Percentiles rank a stretch among this genome's conserved stretches.
phyloP scores from a whole-genome alignment of 1,284 basidiomycete species.

The Austropuccinia psidii region DNA sequence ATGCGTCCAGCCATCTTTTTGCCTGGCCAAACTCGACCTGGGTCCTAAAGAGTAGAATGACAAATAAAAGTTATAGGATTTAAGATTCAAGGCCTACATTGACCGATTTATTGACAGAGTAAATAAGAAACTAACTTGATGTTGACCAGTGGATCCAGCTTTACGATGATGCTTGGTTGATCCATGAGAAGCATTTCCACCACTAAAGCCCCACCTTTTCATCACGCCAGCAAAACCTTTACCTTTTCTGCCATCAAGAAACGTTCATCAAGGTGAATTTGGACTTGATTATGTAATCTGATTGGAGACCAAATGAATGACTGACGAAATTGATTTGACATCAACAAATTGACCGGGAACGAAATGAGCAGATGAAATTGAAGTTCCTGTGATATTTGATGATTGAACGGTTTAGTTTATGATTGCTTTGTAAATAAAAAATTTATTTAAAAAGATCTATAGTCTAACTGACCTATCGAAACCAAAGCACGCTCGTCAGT shows the following conservation, averaged over 20 bases:
- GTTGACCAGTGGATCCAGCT: slow-evolving; percentile 85
- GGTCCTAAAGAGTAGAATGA: slow-evolving; percentile 62
- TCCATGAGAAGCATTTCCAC: slow-evolving; percentile 90
- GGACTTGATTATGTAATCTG: not conserved
- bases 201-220: slow-evolving; percentile 93
- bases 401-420: not conserved
- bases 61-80: slow-evolving; percentile 25
- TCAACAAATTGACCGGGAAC: slow-evolving; percentile 97
- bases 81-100: not conserved
- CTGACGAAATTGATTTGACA: slow-evolving; percentile 82
- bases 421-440: not conserved
- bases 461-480: slow-evolving; percentile 61
- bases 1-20: slow-evolving; percentile 98
- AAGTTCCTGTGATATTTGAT: slow-evolving; percentile 58
- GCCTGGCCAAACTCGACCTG: slow-evolving; percentile 86
- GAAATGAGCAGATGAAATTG: slow-evolving; percentile 84
- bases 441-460: slow-evolving; percentile 32
- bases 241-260: slow-evolving; percentile 61
- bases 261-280: slow-evolving; percentile 16
- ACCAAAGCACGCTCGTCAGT: slow-evolving; percentile 73
- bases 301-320: slow-evolving; percentile 39
- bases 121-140: slow-evolving; percentile 62
- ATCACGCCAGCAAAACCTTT: slow-evolving; percentile 96
- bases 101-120: not conserved
- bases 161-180: slow-evolving; percentile 90